A percentile compares a stretch with the other conserved stretches of the same genome.
Evolutionary conservation across 1,284 basidiomycete genomes (phyloP).

Genomic region (Moniliophthora roreri): DNA sequence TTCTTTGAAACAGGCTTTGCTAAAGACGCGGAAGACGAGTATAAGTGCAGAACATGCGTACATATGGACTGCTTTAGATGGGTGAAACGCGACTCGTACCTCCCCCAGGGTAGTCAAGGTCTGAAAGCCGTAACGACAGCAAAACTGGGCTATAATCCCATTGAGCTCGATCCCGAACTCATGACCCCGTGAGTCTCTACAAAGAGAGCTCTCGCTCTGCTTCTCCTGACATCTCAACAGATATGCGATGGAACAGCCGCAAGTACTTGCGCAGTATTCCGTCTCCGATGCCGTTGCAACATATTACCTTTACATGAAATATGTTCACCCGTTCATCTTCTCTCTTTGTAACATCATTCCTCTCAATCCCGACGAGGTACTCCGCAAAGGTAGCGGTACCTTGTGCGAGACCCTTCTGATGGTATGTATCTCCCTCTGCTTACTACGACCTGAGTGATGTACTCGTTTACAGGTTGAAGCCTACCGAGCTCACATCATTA

Average conservation of each 20-base stretch:
- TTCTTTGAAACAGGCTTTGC: slow-evolving; percentile 93
- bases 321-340: slow-evolving; percentile 99
- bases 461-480: slow-evolving; percentile 83
- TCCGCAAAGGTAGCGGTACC: slow-evolving; percentile 95
- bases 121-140: slow-evolving; percentile 97
- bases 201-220: not conserved
- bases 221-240: slow-evolving; percentile 37
- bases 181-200: slow-evolving; percentile 96
- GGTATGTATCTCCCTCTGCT: slow-evolving; percentile 51
- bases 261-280: slow-evolving; percentile 94
- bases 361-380: slow-evolving; percentile 93
- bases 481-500: slow-evolving; percentile 88
- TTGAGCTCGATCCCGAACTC: slow-evolving; percentile 96
- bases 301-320: slow-evolving; percentile 99
- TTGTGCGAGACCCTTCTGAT: slow-evolving; percentile 97
- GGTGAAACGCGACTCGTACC: slow-evolving; percentile 99
- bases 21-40: slow-evolving; percentile 93
- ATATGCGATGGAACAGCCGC: slow-evolving; percentile 96
- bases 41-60: slow-evolving; percentile 90
- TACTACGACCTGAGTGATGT: slow-evolving; percentile 4
- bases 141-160: slow-evolving; percentile 96
- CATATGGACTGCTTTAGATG: slow-evolving; percentile 99
- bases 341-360: slow-evolving; percentile 99
- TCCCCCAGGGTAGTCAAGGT: slow-evolving; percentile 98
- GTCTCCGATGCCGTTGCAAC: slow-evolving; percentile 99